A percentile compares a stretch with the other conserved stretches of the same genome.
phyloP scores from a whole-genome alignment of 257 asterid species.

The Solanum tarijense region DNA sequence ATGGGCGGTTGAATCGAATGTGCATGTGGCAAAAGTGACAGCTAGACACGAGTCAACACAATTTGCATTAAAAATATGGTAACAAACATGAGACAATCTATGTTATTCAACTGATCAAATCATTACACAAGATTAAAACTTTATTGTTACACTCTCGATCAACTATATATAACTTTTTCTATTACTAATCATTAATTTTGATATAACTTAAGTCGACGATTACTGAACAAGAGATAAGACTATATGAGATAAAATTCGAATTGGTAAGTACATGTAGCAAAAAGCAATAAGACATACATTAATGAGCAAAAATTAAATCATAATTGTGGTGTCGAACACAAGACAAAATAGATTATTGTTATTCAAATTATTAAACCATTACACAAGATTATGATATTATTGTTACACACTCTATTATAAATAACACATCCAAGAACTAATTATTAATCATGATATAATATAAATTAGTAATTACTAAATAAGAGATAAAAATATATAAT shows the following conservation, averaged over 20 bases:
- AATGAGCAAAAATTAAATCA: not conserved
- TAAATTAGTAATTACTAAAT: not conserved
- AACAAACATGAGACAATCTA: not conserved
- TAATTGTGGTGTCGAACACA: rapidly evolving
- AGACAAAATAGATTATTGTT: not conserved
- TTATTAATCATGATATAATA: not conserved
- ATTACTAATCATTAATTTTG: not conserved
- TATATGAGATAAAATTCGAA: not conserved
- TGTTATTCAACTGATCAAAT: not conserved
- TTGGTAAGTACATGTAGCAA: not conserved
- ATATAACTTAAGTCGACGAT: not conserved
- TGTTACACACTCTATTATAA: not conserved
- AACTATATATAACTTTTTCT: not conserved
- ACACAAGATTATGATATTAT: not conserved
- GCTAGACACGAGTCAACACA: not conserved
- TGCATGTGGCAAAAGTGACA: not conserved
- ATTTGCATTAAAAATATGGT: not conserved
- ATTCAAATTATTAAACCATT: not conserved
- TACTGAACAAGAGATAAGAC: not conserved
- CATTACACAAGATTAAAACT: not conserved
- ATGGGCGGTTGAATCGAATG: not conserved
- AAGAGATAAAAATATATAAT: not conserved
- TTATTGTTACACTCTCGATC: not conserved
- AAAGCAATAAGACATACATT: not conserved
- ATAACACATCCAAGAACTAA: not conserved